Evolutionary conservation across 768 basidiomycete genomes (phyloP), one percentile per base, ranked within the genome.

Genomic region (Tephrocybe sp.): DNA sequence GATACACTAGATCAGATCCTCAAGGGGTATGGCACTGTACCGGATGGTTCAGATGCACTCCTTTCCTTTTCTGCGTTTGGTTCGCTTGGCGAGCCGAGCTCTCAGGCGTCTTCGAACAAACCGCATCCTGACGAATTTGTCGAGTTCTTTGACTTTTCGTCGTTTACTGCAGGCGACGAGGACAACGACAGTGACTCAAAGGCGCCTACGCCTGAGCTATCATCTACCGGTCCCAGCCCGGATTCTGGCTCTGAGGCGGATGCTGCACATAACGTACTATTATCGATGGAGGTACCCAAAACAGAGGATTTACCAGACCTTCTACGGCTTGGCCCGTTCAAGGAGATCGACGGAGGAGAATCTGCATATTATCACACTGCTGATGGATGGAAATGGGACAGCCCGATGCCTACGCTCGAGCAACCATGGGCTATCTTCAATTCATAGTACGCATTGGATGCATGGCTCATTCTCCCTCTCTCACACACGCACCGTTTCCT

Each of bases 311-410:
- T 68, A 10, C 60, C 70, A 30, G 80, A 87, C 59, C 70, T 74
- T 23, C 69, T 87, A 51, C 75, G 82, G 44, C 67, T 87, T 33
- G 80, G 82, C 40, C 65, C 77, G 46, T 82, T 80, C 72, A 80
- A 81, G 62, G 87, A 87, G 65, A 80, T 90, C 32, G 85, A 89
- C 59, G 85, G 85, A 36, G 87, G 87, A 45, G 86, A 89, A 69
- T 78, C 80, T 14, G 75, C 84, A 41, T 89, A 84, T 63, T 89
- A 80, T 68, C 75, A 78, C 56, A 56, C 73, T 22, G 68, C 67
- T 47, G 76, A 77, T 36, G 51, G 51, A 52, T 91, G 84, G 84
- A 89, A 86, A 68, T 91, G 82, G 80, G 88, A 88, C 48, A 75
- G 78, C 56, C 63, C 74, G 32, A 88, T 90, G 86, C 68, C 76